A percentile compares a stretch with the other conserved stretches of the same genome.
Conservation (phyloP, 2,329 filamentous ascomycete genomes). For the Rasamsonia emersonii region DNA sequence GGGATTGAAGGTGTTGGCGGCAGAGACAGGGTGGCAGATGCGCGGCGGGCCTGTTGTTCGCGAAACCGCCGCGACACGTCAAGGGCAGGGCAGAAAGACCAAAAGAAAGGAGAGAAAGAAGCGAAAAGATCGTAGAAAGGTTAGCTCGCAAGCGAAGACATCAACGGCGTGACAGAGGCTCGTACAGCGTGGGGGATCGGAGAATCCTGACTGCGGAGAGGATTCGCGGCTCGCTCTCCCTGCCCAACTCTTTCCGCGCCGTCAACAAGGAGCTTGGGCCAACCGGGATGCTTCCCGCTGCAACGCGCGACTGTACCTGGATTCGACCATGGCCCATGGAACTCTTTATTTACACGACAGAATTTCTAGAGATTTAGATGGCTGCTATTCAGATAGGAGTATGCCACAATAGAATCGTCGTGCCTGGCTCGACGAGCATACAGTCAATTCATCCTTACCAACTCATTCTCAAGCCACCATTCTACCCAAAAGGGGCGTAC, state of each 20-base stretch:
- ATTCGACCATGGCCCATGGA: neutral
- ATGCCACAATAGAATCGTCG: too few relatives aligned
- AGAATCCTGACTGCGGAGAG: slow-evolving; percentile 5
- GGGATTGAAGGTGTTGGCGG: slow-evolving; percentile 8
- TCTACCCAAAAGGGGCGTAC: too few relatives aligned
- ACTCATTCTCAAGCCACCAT: too few relatives aligned
- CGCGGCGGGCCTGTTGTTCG: slow-evolving; percentile 8
- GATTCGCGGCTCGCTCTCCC: slow-evolving; percentile 6
- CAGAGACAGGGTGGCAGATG: slow-evolving; percentile 3
- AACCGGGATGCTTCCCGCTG: slow-evolving; percentile 9
- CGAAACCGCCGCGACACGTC: slow-evolving; percentile 3
- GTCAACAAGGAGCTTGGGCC: slow-evolving; percentile 33
- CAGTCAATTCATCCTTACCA: too few relatives aligned
- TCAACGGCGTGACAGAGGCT: slow-evolving; percentile 1
- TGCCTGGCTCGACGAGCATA: too few relatives aligned
- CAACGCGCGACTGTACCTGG: too few relatives aligned
- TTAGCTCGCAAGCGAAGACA: neutral
- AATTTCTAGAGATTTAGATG: too few relatives aligned
- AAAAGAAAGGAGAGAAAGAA: slow-evolving; percentile 1
- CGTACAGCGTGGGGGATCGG: slow-evolving; percentile 3
- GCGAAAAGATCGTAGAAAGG: slow-evolving; percentile 1
- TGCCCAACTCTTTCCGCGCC: slow-evolving; percentile 13
- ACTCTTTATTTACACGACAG: too few relatives aligned
- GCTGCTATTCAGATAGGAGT: too few relatives aligned
- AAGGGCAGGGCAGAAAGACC: slow-evolving; percentile 1